A percentile compares a stretch with the other conserved stretches of the same genome.
Evolutionary conservation across 345 rosid genomes (phyloP).

Genomic region (Salix arbutifolia): DNA sequence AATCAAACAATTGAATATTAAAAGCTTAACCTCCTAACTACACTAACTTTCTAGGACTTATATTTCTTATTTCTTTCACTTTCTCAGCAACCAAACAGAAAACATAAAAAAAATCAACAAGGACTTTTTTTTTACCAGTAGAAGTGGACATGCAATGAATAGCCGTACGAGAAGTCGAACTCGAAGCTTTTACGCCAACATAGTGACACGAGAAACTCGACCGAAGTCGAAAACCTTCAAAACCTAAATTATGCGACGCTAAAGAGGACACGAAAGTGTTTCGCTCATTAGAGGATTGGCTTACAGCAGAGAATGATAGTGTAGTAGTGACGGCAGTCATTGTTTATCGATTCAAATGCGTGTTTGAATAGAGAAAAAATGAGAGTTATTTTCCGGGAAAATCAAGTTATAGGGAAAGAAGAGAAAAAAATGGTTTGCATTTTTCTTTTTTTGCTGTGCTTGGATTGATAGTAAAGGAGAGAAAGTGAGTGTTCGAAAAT

Average conservation of each 20-base stretch:
- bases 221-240: conserved; percentile 33
- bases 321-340: conserved; percentile 28
- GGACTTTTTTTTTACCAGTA: conserved; percentile 38
- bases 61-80: background rate
- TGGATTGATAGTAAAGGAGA: conserved; percentile 18
- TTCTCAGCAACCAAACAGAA: background rate
- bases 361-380: background rate
- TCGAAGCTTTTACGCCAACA: conserved; percentile 33
- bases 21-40: background rate
- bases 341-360: background rate
- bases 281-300: conserved; percentile 39
- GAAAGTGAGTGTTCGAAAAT: conserved; percentile 15
- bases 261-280: conserved; percentile 9
- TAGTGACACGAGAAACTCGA: conserved; percentile 31
- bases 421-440: conserved; percentile 2
- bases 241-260: background rate
- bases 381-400: background rate
- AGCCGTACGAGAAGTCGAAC: conserved; percentile 39
- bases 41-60: background rate
- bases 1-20: background rate
- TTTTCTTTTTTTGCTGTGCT: background rate
- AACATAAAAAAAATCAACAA: background rate
- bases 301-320: conserved; percentile 63
- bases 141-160: conserved; percentile 63
- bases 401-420: background rate